phyloP scores from a whole-genome alignment of 192 early-diverging fungal genomes.

The Entophlyctis helioformis region DNA sequence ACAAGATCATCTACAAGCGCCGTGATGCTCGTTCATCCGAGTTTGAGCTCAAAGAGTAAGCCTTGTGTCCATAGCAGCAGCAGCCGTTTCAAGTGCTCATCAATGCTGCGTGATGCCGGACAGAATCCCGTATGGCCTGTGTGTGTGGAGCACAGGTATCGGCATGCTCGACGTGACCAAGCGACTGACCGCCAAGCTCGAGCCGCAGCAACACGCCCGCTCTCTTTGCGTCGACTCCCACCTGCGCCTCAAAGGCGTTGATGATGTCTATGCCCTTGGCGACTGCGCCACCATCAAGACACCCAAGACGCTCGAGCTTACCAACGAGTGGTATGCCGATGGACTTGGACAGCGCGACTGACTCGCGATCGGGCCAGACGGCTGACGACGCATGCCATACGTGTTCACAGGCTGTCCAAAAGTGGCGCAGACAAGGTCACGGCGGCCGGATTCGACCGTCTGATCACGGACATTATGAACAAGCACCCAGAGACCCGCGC shows the following conservation, averaged over 20 bases:
- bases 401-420: too few relatives aligned
- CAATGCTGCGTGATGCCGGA: too few relatives aligned
- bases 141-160: slow-evolving; percentile 30
- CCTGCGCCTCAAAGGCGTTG: slow-evolving; percentile 43
- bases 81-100: too few relatives aligned
- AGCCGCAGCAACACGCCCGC: slow-evolving; percentile 39
- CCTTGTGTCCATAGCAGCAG: too few relatives aligned
- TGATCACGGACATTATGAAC: not conserved
- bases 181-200: slow-evolving; percentile 29
- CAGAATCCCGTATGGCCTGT: slow-evolving; percentile 17
- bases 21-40: slow-evolving; percentile 16
- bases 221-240: slow-evolving; percentile 46
- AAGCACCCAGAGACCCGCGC: too few relatives aligned
- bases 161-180: slow-evolving; percentile 23
- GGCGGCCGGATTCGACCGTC: too few relatives aligned
- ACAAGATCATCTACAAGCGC: slow-evolving; percentile 46
- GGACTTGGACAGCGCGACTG: slow-evolving; percentile 24
- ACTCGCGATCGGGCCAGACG: too few relatives aligned
- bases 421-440: too few relatives aligned
- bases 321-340: slow-evolving; percentile 16
- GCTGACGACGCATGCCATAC: too few relatives aligned
- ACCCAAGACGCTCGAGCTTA: slow-evolving; percentile 32
- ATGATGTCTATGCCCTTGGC: slow-evolving; percentile 55
- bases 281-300: slow-evolving; percentile 64
- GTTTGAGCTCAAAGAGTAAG: slow-evolving; percentile 43